Evolutionary conservation across 148 eudicot species (phyloP), one percentile per base, ranked within the genome.

Genomic region (Camellia japonica): DNA sequence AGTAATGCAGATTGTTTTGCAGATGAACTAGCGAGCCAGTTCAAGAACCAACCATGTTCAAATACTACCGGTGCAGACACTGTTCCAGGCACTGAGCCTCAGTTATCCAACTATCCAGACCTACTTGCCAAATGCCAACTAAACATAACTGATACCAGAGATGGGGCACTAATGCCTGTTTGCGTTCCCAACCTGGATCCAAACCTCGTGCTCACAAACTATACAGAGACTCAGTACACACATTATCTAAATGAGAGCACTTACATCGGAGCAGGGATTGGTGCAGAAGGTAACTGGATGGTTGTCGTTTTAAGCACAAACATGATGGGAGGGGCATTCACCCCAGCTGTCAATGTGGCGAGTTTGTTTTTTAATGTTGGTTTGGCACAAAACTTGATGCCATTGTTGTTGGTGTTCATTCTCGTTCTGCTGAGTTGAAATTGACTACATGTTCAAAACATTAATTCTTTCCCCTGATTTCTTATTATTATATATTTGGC

Each of bases 1-100:
- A 77, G 61, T 7, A 82, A 82, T 54, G 84, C 80, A 51, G 77
- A 77, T 16, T 82, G 84, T 77, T 77, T 82, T 42, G 84, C 84
- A 0, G 44, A 71, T 8, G 59, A 77, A 71, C 4, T 82, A 13
- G 84, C 84, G 42, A 3, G 43, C 46, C 80, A 82, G 73, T 77
- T 82, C 84, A 82, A 71, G 69, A 14, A 54, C 41, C 84, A 82
- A 55, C 80, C 80, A 5, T 82, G 84, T 73, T 77, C 84, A 54
- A 82, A 82, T 38, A 71, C 80, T 5, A 82, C 84, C 1, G 80
- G 84, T 3, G 47, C 84, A 19, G 65, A 49, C 62, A 63, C 72
- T 0, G 65, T 82, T 47, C 80, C 67, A 0, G 84, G 84, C 23
- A 82, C 65, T 23, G 84, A 82, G 49, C 80, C 84, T 77, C 80